Percentiles rank a stretch among this genome's conserved stretches.
Conservation (phyloP, 805 yeast species). For the Starmerella asiatica region DNA sequence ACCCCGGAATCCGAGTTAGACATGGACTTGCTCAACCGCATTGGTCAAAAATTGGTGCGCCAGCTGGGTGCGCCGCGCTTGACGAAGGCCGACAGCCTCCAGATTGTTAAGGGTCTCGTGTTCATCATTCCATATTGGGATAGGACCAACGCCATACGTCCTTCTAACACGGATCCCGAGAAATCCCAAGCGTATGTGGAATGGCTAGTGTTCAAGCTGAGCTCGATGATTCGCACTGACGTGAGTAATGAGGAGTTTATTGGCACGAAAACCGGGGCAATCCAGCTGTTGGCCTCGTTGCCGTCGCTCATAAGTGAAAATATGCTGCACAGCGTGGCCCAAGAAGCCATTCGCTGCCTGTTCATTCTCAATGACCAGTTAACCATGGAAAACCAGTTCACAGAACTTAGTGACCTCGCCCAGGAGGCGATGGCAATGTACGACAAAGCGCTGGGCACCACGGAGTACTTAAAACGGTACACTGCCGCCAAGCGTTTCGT, state of each 20-base stretch:
- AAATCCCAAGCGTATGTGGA: constrained; percentile 32
- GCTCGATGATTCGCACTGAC: constrained; percentile 48
- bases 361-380: constrained; percentile 30
- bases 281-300: constrained; percentile 57
- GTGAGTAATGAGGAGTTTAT: constrained; percentile 34
- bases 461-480: constrained; percentile 50
- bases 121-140: constrained; percentile 52
- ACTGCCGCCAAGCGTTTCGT: constrained; percentile 52
- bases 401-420: constrained; percentile 39
- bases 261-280: constrained; percentile 50
- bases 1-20: constrained; percentile 32
- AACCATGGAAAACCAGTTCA: constrained; percentile 30
- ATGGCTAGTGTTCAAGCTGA: constrained; percentile 50
- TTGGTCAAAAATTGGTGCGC: constrained; percentile 54
- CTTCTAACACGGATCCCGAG: constrained; percentile 15
- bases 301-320: constrained; percentile 37
- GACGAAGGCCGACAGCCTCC: constrained; percentile 47
- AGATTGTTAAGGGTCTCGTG: constrained; percentile 54
- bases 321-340: constrained; percentile 33
- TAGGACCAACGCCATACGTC: constrained; percentile 20
- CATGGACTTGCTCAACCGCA: constrained; percentile 37
- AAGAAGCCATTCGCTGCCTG: constrained; percentile 42
- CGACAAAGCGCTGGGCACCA: constrained; percentile 55
- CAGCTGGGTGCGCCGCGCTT: constrained; percentile 73
- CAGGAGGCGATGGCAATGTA: constrained; percentile 56